Conservation (phyloP, 768 basidiomycete genomes). For the Russula ochroleuca region DNA sequence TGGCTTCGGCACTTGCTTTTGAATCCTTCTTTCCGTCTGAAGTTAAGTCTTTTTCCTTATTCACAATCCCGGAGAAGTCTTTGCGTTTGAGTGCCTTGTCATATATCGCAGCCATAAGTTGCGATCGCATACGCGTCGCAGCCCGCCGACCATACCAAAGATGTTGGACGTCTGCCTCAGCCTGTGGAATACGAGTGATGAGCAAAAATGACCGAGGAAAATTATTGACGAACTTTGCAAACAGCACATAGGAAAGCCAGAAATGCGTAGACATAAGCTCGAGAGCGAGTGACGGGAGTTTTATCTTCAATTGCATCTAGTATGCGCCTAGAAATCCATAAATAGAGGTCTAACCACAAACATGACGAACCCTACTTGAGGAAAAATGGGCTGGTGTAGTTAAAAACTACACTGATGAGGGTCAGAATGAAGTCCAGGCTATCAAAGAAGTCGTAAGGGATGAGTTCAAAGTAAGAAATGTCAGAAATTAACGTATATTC, state of each 20-base stretch:
- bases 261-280: constrained; percentile 75
- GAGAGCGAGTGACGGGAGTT: constrained; percentile 47
- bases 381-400: constrained; percentile 82
- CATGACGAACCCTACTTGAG: constrained; percentile 44
- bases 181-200: not conserved
- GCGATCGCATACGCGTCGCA: constrained; percentile 62
- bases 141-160: constrained; percentile 81
- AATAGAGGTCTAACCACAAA: not conserved
- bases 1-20: not conserved
- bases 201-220: not conserved
- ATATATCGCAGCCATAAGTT: constrained; percentile 83
- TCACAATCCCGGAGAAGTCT: constrained; percentile 75
- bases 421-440: constrained; percentile 63
- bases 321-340: constrained; percentile 39
- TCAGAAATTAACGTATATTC: not conserved
- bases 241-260: constrained; percentile 63
- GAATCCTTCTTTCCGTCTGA: constrained; percentile 21
- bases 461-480: too few species aligned
- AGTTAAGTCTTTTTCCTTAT: constrained; percentile 37
- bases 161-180: constrained; percentile 63
- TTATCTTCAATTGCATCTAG: constrained; percentile 54
- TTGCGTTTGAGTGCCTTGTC: constrained; percentile 82
- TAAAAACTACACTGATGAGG: constrained; percentile 63
- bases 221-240: constrained; percentile 42
- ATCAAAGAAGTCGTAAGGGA: not conserved